phyloP scores from a whole-genome alignment of 345 rosid genomes.

The Eucalyptus tenuipes region DNA sequence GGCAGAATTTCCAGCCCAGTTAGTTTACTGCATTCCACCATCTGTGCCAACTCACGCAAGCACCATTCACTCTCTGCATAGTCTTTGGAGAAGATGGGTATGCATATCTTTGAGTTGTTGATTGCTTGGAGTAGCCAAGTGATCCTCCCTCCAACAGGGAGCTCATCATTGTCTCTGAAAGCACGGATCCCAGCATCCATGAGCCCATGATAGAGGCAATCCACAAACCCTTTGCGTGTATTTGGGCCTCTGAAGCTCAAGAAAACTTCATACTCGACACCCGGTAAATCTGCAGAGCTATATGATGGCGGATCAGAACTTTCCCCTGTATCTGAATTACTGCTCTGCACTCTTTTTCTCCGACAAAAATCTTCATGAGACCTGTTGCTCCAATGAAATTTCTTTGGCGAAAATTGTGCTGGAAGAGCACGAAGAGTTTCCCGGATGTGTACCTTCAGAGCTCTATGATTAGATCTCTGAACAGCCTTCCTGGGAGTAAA shows the following conservation, averaged over 20 bases:
- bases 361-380: neutral
- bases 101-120: neutral
- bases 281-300: neutral
- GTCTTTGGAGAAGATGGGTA: constrained; percentile 2
- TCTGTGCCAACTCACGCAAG: constrained; percentile 1
- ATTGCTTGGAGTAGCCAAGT: neutral
- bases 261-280: constrained; percentile 4
- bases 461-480: neutral
- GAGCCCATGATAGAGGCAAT: neutral
- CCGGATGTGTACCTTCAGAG: neutral
- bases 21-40: neutral
- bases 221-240: constrained; percentile 1
- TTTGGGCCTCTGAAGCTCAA: constrained; percentile 1
- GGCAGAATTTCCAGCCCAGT: neutral
- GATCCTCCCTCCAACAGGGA: neutral
- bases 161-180: constrained; percentile 2
- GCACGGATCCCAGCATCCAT: neutral
- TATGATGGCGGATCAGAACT: neutral
- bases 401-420: neutral
- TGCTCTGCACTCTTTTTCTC: neutral
- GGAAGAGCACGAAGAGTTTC: neutral
- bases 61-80: constrained; percentile 5
- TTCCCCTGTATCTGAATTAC: neutral
- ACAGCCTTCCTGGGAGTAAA: neutral
- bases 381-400: neutral